These are phyloP conservation scores for Tolypocladium ophioglossoides DNA, from an alignment of 2,329 filamentous ascomycete species.

Conservation along the genomic window DNA sequence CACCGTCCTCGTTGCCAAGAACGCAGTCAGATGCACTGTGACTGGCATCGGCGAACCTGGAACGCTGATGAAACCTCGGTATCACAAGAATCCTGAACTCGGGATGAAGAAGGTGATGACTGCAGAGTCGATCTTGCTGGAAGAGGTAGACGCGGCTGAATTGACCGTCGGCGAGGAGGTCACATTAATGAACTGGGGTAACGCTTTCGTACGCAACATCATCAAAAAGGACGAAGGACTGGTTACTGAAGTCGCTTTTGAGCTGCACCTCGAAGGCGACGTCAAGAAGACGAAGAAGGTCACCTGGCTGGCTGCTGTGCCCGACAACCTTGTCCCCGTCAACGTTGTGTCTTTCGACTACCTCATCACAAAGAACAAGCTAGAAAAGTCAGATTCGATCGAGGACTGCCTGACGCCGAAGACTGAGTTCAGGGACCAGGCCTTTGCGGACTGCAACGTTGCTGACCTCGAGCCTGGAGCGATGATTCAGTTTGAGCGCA, in stretches of 20 bases:
- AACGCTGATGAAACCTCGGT: not conserved
- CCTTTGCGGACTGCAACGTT: conserved; percentile 67
- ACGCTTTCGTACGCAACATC: not conserved
- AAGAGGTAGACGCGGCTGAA: not conserved
- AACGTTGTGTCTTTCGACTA: conserved; percentile 83
- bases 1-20: conserved; percentile 54
- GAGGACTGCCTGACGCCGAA: conserved; percentile 66
- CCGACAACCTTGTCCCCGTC: conserved; percentile 40
- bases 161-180: not conserved
- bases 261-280: conserved; percentile 76
- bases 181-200: not conserved
- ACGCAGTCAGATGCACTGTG: conserved; percentile 55
- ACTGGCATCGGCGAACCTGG: not conserved
- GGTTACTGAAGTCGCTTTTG: conserved; percentile 52
- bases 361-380: conserved; percentile 78
- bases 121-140: not conserved
- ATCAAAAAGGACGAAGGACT: not conserved
- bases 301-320: conserved; percentile 65
- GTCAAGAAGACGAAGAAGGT: conserved; percentile 91
- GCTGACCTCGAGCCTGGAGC: conserved; percentile 63
- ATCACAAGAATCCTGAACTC: not conserved
- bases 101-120: not conserved
- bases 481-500: conserved; percentile 81
- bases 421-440: conserved; percentile 59
- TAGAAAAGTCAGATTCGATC: conserved; percentile 68